A percentile compares a stretch with the other conserved stretches of the same genome.
phyloP scores from a whole-genome alignment of 495 filamentous ascomycete species.

The Apodospora peruviana region DNA sequence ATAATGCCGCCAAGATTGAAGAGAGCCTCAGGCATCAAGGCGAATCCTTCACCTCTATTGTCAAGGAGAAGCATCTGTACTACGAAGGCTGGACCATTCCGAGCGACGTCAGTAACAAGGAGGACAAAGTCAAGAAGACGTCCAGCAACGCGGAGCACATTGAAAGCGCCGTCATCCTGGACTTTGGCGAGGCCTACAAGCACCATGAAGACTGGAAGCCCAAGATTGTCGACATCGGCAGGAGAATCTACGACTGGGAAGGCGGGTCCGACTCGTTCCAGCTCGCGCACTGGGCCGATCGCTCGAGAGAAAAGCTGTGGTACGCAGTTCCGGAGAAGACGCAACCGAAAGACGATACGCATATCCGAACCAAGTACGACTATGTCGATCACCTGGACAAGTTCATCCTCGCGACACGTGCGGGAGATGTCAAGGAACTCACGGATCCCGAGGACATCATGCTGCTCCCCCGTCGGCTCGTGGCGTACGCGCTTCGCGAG shows the following conservation, averaged over 20 bases:
- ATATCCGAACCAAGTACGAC: background rate
- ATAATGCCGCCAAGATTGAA: conserved; percentile 13
- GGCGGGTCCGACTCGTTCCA: background rate
- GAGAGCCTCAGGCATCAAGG: conserved; percentile 16
- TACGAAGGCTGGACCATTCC: conserved; percentile 40
- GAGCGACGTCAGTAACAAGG: conserved; percentile 8
- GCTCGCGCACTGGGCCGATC: background rate
- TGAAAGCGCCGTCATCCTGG: conserved; percentile 46
- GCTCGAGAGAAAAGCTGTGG: background rate
- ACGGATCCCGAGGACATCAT: conserved; percentile 26
- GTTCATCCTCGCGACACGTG: background rate
- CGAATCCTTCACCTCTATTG: conserved; percentile 22
- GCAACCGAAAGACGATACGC: background rate
- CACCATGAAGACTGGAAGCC: conserved; percentile 24
- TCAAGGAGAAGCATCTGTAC: conserved; percentile 40
- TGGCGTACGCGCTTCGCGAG: conserved; percentile 34
- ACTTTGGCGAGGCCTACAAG: conserved; percentile 40
- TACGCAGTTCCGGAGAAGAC: background rate
- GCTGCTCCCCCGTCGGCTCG: conserved; percentile 31
- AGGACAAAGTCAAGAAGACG: background rate
- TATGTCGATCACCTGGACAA: background rate
- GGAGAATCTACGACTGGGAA: background rate
- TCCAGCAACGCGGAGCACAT: conserved; percentile 13
- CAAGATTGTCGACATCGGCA: conserved; percentile 5
- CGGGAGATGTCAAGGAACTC: conserved; percentile 12